Percentiles rank a stretch among this genome's conserved stretches.
phyloP scores from a whole-genome alignment of 2,329 filamentous ascomycete species.

The Penicillium sp. region DNA sequence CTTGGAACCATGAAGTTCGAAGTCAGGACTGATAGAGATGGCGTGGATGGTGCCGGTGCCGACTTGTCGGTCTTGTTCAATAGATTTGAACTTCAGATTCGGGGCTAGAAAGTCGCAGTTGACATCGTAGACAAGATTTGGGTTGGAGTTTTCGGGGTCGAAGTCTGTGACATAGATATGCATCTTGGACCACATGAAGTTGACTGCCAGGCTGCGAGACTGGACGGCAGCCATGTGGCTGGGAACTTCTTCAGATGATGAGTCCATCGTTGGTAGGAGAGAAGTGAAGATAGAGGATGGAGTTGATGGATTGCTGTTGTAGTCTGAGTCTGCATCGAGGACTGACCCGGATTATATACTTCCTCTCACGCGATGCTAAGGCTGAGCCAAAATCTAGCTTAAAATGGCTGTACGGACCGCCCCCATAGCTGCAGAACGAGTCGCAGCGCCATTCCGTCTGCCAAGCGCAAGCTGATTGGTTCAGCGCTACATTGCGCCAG shows the following conservation, averaged over 20 bases:
- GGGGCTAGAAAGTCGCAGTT: slow-evolving; percentile 15
- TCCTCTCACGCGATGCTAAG: background rate
- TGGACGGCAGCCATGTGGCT: slow-evolving; percentile 4
- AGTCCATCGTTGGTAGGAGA: background rate
- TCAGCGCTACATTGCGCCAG: background rate
- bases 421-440: background rate
- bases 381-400: background rate
- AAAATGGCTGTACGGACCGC: background rate
- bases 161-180: slow-evolving; percentile 19
- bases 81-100: slow-evolving; percentile 21
- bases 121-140: slow-evolving; percentile 21
- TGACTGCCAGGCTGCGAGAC: slow-evolving; percentile 21
- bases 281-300: slow-evolving; percentile 5
- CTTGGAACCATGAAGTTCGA: slow-evolving; percentile 21
- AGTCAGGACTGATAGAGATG: slow-evolving; percentile 28
- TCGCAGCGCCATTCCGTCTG: background rate
- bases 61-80: slow-evolving; percentile 12
- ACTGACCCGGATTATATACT: background rate
- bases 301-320: background rate
- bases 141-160: slow-evolving; percentile 13
- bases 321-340: background rate
- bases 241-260: background rate
- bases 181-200: slow-evolving; percentile 28
- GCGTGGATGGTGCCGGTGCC: slow-evolving; percentile 26
- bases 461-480: background rate